Evolutionary conservation across 257 asterid species (phyloP), one percentile per base, ranked within the genome.

Genomic region (Ilex asprella): DNA sequence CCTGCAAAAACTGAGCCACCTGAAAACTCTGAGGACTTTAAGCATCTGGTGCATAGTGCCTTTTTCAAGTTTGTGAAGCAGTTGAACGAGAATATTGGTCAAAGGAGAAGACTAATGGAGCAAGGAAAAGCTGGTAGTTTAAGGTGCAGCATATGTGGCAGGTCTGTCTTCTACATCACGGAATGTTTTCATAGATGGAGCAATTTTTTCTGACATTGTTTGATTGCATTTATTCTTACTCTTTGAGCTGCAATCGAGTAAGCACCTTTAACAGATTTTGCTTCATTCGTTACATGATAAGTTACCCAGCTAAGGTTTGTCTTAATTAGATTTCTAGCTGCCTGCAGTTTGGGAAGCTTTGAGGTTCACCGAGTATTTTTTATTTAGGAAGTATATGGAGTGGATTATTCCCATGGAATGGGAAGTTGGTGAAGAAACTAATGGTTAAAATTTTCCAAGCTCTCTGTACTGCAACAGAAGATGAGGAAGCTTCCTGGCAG

Each of bases 131-230:
- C 69, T 69, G 82, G 86, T 83, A 69, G 68, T 76, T 68, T 87
- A 75, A 87, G 79, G 83, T 87, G 95, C 83, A 69, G 77, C 65
- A 83, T 77, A 31, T 82, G 90, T 58, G 84, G 88, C 84, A 82
- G 93, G 93, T 87, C 76, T 76, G 91, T 86, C 76, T 69, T 78
- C 73, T 74, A 67, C 69, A 66, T 66, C 72, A 66, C 76, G 76
- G 76, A 64, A 53, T 70, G 52, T 57, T 75, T 70, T 70, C 61
- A 51, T 75, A 69, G 74, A 72, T 61, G 82, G 83, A 70, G 72
- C 78, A 58, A 59, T 59, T 29, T 35, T 31, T 61, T 66, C 59
- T 62, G 68, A 59, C 44, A 31, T 68, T 72, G 27, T 21, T 76
- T 61, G 15, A 29, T 69, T 76, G 55, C 63, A 69, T 77, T 68